Evolutionary conservation across 768 basidiomycete species (phyloP), one percentile per base, ranked within the genome.

Genomic region (Leucosporidium yakuticum): DNA sequence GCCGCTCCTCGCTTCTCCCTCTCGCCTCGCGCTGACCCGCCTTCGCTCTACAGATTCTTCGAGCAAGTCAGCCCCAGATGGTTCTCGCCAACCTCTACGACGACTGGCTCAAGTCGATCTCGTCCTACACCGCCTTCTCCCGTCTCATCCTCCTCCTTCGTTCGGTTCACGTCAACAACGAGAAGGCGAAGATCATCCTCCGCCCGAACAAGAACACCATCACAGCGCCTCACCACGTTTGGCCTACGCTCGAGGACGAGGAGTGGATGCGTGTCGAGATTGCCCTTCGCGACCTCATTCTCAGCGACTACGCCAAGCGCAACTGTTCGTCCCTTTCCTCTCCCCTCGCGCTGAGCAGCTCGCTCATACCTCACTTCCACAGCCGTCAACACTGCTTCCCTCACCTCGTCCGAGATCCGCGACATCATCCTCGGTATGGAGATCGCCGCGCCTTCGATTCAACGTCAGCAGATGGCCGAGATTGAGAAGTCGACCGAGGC

Each of bases 201-300:
- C 92, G 94, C 73, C 96, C 96, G 0, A 94, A 98, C 82, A 95
- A 96, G 80, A 88, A 87, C 65, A 98, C 95, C 2, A 88, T 95
- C 74, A 98, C 96, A 4, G 91, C 97, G 78, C 89, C 93, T 50
- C 94, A 98, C 80, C 97, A 95, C 78, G 91, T 98, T 44, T 97
- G 94, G 94, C 95, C 95, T 15, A 88, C 91, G 1, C 82, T 98
- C 65, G 81, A 81, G 36, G 94, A 96, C 74, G 92, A 96, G 73
- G 93, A 96, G 75, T 98, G 95, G 95, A 95, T 99, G 80, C 93
- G 95, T 79, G 95, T 97, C 57, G 96, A 99, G 81, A 90, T 99
- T 55, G 95, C 96, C 0, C 87, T 99, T 83, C 98, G 96, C 79
- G 96, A 98, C 73, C 85, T 99, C 62, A 98, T 99, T 77, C 81